Conservation (phyloP, 768 basidiomycete genomes). For the Hygrophoropsis aurantiaca region DNA sequence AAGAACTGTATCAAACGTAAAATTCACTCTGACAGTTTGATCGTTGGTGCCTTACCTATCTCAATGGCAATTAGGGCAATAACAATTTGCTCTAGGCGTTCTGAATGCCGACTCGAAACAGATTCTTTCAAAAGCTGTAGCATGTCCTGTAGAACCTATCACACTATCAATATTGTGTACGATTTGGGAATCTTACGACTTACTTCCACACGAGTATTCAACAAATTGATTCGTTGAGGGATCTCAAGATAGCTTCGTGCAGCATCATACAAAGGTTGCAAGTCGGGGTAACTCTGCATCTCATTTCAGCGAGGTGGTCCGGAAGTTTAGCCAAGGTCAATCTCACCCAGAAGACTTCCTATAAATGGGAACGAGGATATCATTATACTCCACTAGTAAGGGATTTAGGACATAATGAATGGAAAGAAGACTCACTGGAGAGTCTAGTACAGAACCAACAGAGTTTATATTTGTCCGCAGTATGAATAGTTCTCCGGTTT, state of each 20-base stretch:
- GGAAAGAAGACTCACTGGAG: constrained; percentile 61
- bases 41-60: constrained; percentile 53
- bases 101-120: constrained; percentile 86
- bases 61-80: constrained; percentile 89
- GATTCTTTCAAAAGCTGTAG: constrained; percentile 92
- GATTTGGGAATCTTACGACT: constrained; percentile 17
- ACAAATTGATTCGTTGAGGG: constrained; percentile 86
- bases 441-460: constrained; percentile 95
- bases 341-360: constrained; percentile 95
- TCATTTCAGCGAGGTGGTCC: constrained; percentile 15
- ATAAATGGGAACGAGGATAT: constrained; percentile 5
- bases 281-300: constrained; percentile 83
- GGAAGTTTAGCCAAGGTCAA: constrained; percentile 1
- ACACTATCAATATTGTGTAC: no score
- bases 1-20: constrained; percentile 50
- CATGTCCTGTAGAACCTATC: constrained; percentile 93
- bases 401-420: neutral
- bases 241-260: constrained; percentile 94
- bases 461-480: constrained; percentile 92
- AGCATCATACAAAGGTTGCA: constrained; percentile 93
- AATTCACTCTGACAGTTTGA: neutral
- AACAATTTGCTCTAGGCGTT: constrained; percentile 90
- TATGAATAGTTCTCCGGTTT: constrained; percentile 93
- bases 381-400: constrained; percentile 2
- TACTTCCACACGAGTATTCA: constrained; percentile 93